Percentiles rank a stretch among this genome's conserved stretches.
Conservation (phyloP, 768 basidiomycete species). For the Cystobasidium tubakii region DNA sequence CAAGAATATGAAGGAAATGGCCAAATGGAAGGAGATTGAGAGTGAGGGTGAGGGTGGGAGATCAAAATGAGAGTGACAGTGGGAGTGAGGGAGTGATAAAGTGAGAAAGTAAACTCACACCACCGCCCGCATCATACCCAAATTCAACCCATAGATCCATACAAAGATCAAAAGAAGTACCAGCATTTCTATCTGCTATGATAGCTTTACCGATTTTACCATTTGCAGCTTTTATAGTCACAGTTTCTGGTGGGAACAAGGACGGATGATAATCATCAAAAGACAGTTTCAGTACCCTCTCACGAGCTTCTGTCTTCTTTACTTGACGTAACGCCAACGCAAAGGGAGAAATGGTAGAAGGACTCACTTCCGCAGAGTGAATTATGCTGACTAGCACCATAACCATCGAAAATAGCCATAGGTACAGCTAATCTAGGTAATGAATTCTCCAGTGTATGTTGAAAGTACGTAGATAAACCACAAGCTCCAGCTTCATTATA, state of each 20-base stretch:
- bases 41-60: neutral
- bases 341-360: too few species aligned
- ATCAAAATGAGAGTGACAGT: neutral
- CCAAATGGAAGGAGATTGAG: too few species aligned
- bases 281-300: too few species aligned
- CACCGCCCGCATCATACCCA: neutral
- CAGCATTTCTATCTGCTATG: neutral
- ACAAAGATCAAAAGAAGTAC: constrained; percentile 2
- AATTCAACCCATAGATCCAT: constrained; percentile 13
- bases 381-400: constrained; percentile 6
- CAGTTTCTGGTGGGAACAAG: neutral
- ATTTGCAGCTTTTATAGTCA: neutral
- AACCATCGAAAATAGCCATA: neutral
- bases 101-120: neutral
- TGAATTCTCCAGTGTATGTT: neutral
- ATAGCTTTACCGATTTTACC: constrained; percentile 7
- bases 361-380: constrained; percentile 9
- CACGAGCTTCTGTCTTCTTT: too few species aligned
- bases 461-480: constrained; percentile 6
- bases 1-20: too few species aligned
- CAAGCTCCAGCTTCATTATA: neutral
- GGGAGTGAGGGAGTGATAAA: neutral
- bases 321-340: too few species aligned
- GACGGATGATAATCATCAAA: too few species aligned
- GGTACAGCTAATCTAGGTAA: constrained; percentile 5